phyloP scores from a whole-genome alignment of 208 protist genomes.

The Trypanosoma rangeli region DNA sequence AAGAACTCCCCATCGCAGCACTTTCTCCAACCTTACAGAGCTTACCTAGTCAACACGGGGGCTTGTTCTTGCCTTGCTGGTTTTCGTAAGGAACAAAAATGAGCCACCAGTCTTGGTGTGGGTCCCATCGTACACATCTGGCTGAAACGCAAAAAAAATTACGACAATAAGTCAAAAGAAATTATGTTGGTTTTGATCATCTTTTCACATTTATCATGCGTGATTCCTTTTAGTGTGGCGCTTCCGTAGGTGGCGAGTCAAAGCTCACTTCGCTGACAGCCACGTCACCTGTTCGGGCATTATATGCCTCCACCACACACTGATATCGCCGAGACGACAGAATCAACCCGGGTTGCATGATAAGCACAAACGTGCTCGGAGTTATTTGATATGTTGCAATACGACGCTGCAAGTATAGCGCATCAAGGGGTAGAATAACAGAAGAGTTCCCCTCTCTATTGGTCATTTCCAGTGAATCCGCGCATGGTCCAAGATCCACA shows the following conservation, averaged over 20 bases:
- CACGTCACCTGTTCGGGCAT: constrained; percentile 12
- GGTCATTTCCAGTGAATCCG: not conserved
- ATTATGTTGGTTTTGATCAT: too few species aligned
- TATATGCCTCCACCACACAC: constrained; percentile 16
- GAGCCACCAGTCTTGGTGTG: too few species aligned
- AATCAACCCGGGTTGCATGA: constrained; percentile 5
- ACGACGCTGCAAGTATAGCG: constrained; percentile 6
- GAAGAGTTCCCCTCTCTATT: not conserved
- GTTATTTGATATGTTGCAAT: constrained; percentile 26
- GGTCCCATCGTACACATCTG: too few species aligned
- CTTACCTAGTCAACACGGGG: too few species aligned
- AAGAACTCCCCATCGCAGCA: not conserved
- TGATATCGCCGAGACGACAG: constrained; percentile 1
- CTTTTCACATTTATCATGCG: too few species aligned
- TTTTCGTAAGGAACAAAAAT: too few species aligned
- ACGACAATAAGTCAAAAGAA: too few species aligned
- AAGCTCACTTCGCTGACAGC: constrained; percentile 4
- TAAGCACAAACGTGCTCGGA: constrained; percentile 16
- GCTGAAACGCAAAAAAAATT: too few species aligned
- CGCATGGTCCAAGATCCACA: not conserved
- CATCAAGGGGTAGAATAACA: constrained; percentile 7
- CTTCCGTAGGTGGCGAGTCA: not conserved
- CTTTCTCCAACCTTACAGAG: not conserved
- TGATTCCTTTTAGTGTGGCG: too few species aligned
- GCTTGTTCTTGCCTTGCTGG: too few species aligned